Evolutionary conservation across 352 stramenopile genomes (phyloP).

Genomic region (Blastocystis hominis): DNA sequence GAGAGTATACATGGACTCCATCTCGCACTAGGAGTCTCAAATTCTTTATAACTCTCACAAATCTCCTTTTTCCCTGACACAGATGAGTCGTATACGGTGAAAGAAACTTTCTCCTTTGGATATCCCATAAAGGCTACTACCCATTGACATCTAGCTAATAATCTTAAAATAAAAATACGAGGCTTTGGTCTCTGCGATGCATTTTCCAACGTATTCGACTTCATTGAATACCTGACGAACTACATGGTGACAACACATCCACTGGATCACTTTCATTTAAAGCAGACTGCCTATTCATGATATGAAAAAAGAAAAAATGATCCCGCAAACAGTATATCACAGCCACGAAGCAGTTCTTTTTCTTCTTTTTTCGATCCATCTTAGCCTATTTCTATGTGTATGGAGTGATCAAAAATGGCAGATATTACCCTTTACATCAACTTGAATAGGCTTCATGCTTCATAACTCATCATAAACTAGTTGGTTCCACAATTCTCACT

Average conservation of each 20-base stretch:
- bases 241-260: neutral
- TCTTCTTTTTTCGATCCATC: too few species aligned
- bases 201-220: constrained; percentile 28
- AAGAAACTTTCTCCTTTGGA: constrained; percentile 17
- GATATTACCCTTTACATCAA: too few species aligned
- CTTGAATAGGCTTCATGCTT: too few species aligned
- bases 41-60: neutral
- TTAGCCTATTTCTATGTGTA: too few species aligned
- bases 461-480: too few species aligned
- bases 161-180: neutral
- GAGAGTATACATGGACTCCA: constrained; percentile 17
- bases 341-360: neutral
- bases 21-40: neutral
- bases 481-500: neutral
- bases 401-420: too few species aligned
- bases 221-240: constrained; percentile 2
- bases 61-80: constrained; percentile 47
- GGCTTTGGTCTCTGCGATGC: constrained; percentile 30
- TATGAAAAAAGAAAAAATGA: neutral
- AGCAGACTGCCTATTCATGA: neutral
- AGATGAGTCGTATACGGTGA: constrained; percentile 30
- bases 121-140: constrained; percentile 1
- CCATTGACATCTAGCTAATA: constrained; percentile 17
- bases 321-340: neutral
- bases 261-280: neutral